Percentiles rank a stretch among this genome's conserved stretches.
Evolutionary conservation across 2,329 filamentous ascomycete species (phyloP).

Genomic region (Arthrobotrys conoides): DNA sequence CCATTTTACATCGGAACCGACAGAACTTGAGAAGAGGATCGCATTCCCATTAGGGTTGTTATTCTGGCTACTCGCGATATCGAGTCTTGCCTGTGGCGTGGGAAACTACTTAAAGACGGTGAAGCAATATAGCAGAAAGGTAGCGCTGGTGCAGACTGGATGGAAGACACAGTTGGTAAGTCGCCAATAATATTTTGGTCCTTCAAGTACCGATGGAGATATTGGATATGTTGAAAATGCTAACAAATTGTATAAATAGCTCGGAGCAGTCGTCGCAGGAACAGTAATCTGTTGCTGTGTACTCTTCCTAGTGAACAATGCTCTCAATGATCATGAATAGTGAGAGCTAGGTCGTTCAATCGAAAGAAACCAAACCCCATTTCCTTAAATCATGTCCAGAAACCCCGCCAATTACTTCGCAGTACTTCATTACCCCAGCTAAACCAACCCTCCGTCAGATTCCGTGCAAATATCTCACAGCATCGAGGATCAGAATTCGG

Average conservation of each 20-base stretch:
- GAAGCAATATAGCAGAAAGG: constrained; percentile 82
- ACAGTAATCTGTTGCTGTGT: constrained; percentile 57
- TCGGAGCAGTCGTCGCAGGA: constrained; percentile 36
- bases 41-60: constrained; percentile 86
- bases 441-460: constrained; percentile 82
- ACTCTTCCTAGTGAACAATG: constrained; percentile 56
- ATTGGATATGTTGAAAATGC: background rate
- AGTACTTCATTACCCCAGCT: constrained; percentile 82
- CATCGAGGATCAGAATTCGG: constrained; percentile 69
- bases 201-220: constrained; percentile 9
- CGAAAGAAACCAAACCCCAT: constrained; percentile 1
- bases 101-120: constrained; percentile 88
- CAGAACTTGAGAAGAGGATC: constrained; percentile 79
- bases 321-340: constrained; percentile 18
- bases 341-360: background rate
- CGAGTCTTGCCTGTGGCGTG: constrained; percentile 82
- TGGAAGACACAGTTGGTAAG: constrained; percentile 88
- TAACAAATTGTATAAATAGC: constrained; percentile 30
- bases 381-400: constrained; percentile 69
- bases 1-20: constrained; percentile 83
- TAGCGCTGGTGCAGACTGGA: constrained; percentile 90
- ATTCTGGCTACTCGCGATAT: constrained; percentile 86
- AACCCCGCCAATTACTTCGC: constrained; percentile 75
- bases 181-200: constrained; percentile 9
- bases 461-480: constrained; percentile 83